phyloP scores from a whole-genome alignment of 768 basidiomycete genomes.

The Tremella yokohamensis region DNA sequence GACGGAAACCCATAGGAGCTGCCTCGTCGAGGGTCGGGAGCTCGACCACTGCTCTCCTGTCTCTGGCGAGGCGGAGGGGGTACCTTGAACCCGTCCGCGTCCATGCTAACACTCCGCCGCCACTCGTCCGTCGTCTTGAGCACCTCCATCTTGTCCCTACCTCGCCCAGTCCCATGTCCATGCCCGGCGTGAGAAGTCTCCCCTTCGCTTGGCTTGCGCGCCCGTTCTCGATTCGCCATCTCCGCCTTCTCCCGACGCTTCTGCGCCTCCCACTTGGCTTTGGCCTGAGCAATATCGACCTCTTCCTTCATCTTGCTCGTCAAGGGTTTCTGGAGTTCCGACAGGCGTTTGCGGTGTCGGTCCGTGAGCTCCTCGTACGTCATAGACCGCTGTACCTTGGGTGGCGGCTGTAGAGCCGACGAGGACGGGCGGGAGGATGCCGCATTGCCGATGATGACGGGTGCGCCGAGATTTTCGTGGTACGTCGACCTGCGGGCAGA shows the following conservation, averaged over 20 bases:
- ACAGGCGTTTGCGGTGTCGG: constrained; percentile 78
- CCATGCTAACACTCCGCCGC: constrained; percentile 4
- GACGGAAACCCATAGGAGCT: no score
- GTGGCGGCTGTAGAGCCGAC: not conserved
- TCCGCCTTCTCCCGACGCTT: constrained; percentile 54
- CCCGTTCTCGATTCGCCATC: constrained; percentile 16
- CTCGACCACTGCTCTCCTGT: no score
- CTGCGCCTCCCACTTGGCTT: constrained; percentile 75
- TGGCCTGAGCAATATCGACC: constrained; percentile 70
- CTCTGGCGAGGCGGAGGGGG: no score
- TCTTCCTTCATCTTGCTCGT: constrained; percentile 75
- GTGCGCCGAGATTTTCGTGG: constrained; percentile 4
- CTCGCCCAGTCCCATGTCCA: not conserved
- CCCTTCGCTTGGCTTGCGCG: constrained; percentile 11
- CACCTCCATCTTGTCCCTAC: not conserved
- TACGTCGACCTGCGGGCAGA: constrained; percentile 14
- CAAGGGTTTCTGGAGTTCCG: constrained; percentile 74
- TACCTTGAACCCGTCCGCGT: no score
- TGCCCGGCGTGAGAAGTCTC: no score
- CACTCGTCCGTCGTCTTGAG: constrained; percentile 6
- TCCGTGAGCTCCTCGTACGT: constrained; percentile 86
- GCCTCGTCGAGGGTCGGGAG: no score
- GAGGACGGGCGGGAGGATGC: not conserved
- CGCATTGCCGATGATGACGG: constrained; percentile 9
- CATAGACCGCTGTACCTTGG: constrained; percentile 52